Base-by-base conservation (phyloP, 768 basidiomycete species). In the Boletus coccyginus region DNA sequence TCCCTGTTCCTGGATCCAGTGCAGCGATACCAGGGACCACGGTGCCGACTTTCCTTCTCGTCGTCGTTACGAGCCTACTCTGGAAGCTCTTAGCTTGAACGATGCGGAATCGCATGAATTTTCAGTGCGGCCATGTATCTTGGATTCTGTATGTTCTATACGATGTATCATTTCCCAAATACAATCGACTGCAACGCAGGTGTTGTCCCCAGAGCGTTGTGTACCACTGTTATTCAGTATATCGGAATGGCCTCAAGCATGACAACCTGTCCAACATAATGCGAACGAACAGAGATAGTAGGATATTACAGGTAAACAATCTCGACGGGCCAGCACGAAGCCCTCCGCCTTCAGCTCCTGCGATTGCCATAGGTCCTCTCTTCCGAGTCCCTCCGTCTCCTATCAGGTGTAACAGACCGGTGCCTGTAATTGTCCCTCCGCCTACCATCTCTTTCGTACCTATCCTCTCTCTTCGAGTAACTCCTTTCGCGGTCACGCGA, bases 1-100 rank as follows among this genome's bases (percentile, higher is more conserved):
- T 88, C 29, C 85, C 87, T 12, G 79, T 81, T 14, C 85, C 85
- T 0, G 83, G 83, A 5, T 73, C 81, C 39, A 70, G 73, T 5
- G 76, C 62, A 12, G 69, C 77, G 6, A 43, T 68, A 31, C 60
- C 64, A 33, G 70, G 72, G 7, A 67, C 72, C 7, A 53, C 66
- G 36, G 61, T 60, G 16, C 64, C 72, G 0, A 65, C 54, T 8
- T 60, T 61, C 21, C 43, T 70, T 47, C 32, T 72, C 16, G n/a
- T 60, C n/a, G 46, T 52, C 16, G 61, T 62, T 8, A 61, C 70
- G 12, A 60, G 54, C 10, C 21, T 71, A 3, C 58, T 68, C n/a
- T 70, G 68, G 62, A 64, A 62, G 33, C 8, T 71, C 41, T 56
- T 70, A 16, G 56, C 45, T 43, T 62, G 56, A 62, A 32, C 27